These are phyloP conservation scores for Gossypium anomalum DNA, from an alignment of 345 rosid species.

Conservation along the genomic window DNA sequence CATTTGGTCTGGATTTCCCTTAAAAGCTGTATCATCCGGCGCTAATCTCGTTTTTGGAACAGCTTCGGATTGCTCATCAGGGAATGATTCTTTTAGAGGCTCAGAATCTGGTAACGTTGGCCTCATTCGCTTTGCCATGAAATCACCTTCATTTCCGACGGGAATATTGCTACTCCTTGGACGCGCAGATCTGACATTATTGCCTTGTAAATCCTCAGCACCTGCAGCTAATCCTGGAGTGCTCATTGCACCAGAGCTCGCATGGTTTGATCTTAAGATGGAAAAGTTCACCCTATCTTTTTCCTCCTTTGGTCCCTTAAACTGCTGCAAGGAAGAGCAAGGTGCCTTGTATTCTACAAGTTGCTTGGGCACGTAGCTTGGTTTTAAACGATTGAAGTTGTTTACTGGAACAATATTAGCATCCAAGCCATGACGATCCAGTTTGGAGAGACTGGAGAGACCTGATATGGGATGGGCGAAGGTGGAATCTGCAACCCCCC, in stretches of 20 bases:
- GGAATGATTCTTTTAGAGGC: constrained; percentile 23
- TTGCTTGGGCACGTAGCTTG: not conserved
- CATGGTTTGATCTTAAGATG: constrained; percentile 1
- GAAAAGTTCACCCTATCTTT: not conserved
- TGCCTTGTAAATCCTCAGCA: not conserved
- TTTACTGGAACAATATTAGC: constrained; percentile 10
- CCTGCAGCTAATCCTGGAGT: constrained; percentile 1
- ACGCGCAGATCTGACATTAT: not conserved
- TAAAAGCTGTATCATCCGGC: constrained; percentile 4
- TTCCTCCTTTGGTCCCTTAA: not conserved
- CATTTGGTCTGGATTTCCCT: constrained; percentile 22
- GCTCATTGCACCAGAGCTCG: constrained; percentile 2
- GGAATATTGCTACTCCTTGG: not conserved
- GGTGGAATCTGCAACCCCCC: constrained; percentile 8
- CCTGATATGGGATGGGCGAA: constrained; percentile 1
- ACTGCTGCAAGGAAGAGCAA: not conserved
- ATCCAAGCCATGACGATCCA: constrained; percentile 14
- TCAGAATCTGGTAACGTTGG: not conserved
- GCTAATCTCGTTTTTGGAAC: constrained; percentile 5
- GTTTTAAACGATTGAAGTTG: not conserved
- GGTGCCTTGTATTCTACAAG: not conserved
- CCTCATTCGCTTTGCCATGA: not conserved
- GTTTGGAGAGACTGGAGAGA: not conserved
- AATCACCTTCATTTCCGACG: not conserved
- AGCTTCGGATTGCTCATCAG: constrained; percentile 65